Evolutionary conservation across 495 filamentous ascomycete genomes (phyloP).

Genomic region (Annulohypoxylon stygium): DNA sequence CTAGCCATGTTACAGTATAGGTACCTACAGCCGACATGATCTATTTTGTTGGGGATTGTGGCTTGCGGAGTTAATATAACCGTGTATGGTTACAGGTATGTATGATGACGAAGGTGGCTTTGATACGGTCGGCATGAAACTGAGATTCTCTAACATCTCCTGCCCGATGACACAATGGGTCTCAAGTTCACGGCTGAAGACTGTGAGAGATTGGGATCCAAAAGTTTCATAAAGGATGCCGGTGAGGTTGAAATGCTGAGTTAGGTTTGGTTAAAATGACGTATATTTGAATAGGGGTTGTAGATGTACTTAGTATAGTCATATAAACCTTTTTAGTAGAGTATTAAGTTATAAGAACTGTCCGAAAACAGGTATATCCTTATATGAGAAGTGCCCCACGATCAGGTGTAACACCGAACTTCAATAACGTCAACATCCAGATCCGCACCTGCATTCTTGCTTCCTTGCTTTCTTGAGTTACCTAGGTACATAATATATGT

Average conservation of each 20-base stretch:
- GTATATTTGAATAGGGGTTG: background rate
- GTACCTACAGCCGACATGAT: background rate
- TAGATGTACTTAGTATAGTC: background rate
- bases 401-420: background rate
- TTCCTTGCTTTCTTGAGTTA: background rate
- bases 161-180: background rate
- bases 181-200: background rate
- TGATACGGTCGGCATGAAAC: background rate
- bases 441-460: background rate
- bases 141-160: background rate
- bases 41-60: background rate
- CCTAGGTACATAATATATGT: slow-evolving; percentile 3
- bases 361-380: background rate
- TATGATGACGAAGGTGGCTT: background rate
- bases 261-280: background rate
- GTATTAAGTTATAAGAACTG: background rate
- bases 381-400: background rate
- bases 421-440: background rate
- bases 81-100: background rate
- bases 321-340: background rate
- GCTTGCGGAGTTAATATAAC: background rate
- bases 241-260: background rate
- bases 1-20: background rate
- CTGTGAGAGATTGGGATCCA: background rate
- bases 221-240: background rate